Conservation (phyloP, 139 green algal genomes). For the Gonium pectorale region DNA sequence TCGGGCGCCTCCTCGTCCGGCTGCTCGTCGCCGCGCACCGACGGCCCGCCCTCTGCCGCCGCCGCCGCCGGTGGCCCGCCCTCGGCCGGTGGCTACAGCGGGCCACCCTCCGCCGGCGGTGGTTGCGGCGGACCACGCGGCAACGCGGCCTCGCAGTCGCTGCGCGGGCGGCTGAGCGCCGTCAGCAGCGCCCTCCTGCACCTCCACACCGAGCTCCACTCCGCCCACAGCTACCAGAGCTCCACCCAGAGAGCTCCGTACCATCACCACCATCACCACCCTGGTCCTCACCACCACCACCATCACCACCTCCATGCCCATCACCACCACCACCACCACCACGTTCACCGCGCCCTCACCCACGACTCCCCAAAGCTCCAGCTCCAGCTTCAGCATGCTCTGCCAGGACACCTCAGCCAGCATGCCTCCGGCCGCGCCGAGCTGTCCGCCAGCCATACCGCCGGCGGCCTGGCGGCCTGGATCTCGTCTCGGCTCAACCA, state of each 20-base stretch:
- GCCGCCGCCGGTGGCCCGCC: neutral
- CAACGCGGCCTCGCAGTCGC: neutral
- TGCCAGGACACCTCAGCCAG: too few relatives aligned
- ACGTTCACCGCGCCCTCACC: neutral
- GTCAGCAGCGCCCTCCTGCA: neutral
- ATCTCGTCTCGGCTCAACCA: constrained; percentile 1
- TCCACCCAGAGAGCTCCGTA: too few relatives aligned
- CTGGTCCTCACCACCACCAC: neutral
- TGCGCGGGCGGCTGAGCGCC: neutral
- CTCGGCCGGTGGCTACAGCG: neutral
- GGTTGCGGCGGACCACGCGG: neutral
- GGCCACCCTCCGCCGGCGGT: neutral
- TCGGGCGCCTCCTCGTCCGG: neutral
- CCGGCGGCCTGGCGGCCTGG: constrained; percentile 21
- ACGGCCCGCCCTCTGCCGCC: neutral
- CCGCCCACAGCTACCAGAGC: too few relatives aligned
- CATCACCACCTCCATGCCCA: constrained; percentile 3
- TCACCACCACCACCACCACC: neutral
- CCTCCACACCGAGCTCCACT: too few relatives aligned
- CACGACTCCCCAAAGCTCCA: neutral
- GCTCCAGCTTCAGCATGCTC: neutral
- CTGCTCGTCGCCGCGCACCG: neutral
- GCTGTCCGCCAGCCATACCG: neutral
- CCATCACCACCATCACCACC: constrained; percentile 11
- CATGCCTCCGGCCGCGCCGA: neutral